Evolutionary conservation across 2,329 filamentous ascomycete species (phyloP), one percentile per base, ranked within the genome.

Genomic region (Pseudocercospora fuligena): DNA sequence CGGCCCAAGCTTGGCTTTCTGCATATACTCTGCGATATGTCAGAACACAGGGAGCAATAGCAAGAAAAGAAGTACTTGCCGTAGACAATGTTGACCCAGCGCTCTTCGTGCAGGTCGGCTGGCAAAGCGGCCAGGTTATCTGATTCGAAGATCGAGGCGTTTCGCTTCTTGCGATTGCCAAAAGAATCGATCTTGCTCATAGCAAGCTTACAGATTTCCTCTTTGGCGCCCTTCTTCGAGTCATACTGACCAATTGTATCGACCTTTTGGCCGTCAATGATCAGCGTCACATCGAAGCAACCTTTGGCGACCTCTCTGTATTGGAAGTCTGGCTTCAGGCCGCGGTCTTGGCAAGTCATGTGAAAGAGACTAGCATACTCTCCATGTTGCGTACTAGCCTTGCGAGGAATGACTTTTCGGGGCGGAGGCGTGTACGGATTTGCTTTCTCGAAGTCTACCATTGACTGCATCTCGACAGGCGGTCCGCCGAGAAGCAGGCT

Each of bases 151-250:
- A 16, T 59, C 46, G 12, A 56, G 59, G 23, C 25, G 68, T 76
- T 78, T 5, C 59, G 66, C 61, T 72, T 73, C 67, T 67, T 72
- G 25, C 27, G 74, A 43, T 66, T 43, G 72, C 71, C 71, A 6
- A 80, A 36, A 47, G 77, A 67, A 25, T 73, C 70, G 5, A 82
- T 54, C 2, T 75, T 57, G 2, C 65, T 66, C 5, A 80, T 43
- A 1, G 73, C 80, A n/a, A 65, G 69, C 70, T 76, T 75, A 49
- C 77, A 78, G 23, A 80, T 59, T 1, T 73, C 77, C 64, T 83
- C 81, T 64, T 80, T 82, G 0, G 80, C 81, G 59, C 80, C 79
- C 65, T 79, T 79, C 73, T 83, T 82, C 46, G 73, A 80, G 7
- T 71, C 69, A 67, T 75, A 81, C 16, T 69, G 71, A 2, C 73